Evolutionary conservation across 129 eudicot genomes (phyloP).

Genomic region (Flaveria linearis): DNA sequence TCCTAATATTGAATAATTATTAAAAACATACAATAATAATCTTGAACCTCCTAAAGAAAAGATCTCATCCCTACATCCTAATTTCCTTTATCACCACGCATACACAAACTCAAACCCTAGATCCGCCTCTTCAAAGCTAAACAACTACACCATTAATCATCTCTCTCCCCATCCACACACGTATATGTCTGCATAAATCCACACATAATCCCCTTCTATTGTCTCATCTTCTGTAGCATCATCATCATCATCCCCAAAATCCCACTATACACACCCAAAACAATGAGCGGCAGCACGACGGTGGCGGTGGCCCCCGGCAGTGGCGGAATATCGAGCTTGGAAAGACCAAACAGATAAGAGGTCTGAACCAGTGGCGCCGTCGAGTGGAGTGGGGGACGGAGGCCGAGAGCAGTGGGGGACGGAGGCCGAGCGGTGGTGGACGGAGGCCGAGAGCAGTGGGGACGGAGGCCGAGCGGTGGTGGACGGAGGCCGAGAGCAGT

Average conservation of each 20-base stretch:
- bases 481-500: no score
- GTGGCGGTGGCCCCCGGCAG: slow-evolving; percentile 43
- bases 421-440: no score
- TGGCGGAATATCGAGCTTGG: slow-evolving; percentile 39
- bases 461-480: no score
- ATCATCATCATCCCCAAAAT: neutral
- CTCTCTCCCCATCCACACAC: slow-evolving; percentile 35
- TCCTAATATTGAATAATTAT: no score
- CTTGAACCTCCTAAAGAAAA: neutral
- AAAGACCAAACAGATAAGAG: no score
- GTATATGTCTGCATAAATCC: slow-evolving; percentile 22
- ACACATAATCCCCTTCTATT: no score
- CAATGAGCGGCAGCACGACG: slow-evolving; percentile 47
- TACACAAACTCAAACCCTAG: slow-evolving; percentile 83
- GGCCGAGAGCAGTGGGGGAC: no score
- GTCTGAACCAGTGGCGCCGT: no score
- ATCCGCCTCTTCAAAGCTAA: slow-evolving; percentile 56
- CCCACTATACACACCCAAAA: slow-evolving; percentile 7
- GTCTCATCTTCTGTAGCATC: neutral
- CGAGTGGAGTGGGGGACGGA: no score
- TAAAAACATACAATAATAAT: neutral
- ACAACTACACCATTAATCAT: slow-evolving; percentile 18
- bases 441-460: no score
- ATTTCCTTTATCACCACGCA: slow-evolving; percentile 42
- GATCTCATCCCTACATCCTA: slow-evolving; percentile 25